Base-by-base conservation (phyloP, 164 flowering plant genomes). In the Kingdonia uniflora region DNA sequence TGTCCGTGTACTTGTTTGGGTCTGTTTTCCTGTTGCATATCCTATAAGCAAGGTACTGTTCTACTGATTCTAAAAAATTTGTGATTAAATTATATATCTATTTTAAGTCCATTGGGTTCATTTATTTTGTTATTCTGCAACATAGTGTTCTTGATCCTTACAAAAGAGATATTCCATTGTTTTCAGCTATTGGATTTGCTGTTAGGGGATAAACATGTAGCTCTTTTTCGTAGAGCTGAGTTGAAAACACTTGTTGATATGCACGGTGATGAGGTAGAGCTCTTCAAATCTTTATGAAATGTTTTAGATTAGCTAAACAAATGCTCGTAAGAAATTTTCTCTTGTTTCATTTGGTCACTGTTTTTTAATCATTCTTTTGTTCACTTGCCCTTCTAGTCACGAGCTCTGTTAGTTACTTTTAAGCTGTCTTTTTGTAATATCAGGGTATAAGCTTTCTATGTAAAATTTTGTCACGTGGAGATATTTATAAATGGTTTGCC, bases 31-130 rank as follows among this genome's bases (percentile, higher is more conserved):
- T 54, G 76, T 94, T 60, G 96, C 99, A 17, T 94, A 65, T 70
- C 99, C 99, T 20, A 89, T 94, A 59, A 89, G 99, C 85, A 94
- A 94, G 99, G 99, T 94, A 40, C n/a, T n/a, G n/a, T n/a, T n/a
- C n/a, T n/a, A n/a, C n/a, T n/a, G n/a, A n/a, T n/a, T n/a, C n/a
- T n/a, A n/a, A n/a, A n/a, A n/a, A 29, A 8, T 29, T 29, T 29
- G 35, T 29, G 4, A 29, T 29, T 29, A 3, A 8, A 29, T 29
- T 29, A 29, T 29, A 29, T 29, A 29, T n/a, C n/a, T n/a, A n/a
- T 37, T 17, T 0, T 13, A 40, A 20, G 1, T 19, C 20, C 42
- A 46, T 15, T 51, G 13, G 19, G 1, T 39, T 19, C 11, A 23
- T 56, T 37, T 48, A 17, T n/a, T 26, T 39, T 22, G 13, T 24